A percentile compares a stretch with the other conserved stretches of the same genome.
phyloP scores from a whole-genome alignment of 2,329 filamentous ascomycete genomes.

The Colletotrichum endophyticum region DNA sequence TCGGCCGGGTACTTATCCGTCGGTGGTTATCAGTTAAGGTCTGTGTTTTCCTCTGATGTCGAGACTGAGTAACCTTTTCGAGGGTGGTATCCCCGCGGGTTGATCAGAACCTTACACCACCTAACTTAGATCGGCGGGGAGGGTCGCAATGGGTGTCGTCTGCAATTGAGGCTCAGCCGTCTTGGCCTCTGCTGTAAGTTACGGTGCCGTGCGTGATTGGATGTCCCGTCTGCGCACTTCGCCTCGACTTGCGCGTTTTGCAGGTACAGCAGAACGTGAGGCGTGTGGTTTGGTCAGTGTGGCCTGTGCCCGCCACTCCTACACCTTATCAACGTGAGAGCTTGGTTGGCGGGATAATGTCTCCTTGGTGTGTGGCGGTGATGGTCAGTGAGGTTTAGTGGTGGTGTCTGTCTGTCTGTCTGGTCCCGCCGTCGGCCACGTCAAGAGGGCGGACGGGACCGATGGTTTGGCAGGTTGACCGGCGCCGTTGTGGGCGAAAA shows the following conservation, averaged over 20 bases:
- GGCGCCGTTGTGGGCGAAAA: not conserved
- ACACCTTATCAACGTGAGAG: not conserved
- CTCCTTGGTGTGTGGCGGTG: not conserved
- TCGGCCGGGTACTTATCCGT: not conserved
- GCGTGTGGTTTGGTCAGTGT: not conserved
- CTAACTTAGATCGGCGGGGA: not conserved
- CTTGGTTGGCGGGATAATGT: not conserved
- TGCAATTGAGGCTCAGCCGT: constrained; percentile 9
- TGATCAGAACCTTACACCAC: not conserved
- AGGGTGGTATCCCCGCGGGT: not conserved
- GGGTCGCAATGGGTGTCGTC: constrained; percentile 3
- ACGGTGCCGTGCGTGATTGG: not conserved
- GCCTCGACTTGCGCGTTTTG: not conserved
- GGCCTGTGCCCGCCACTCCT: not conserved
- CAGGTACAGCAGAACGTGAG: not conserved
- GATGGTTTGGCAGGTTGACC: not conserved
- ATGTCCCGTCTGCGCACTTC: not conserved
- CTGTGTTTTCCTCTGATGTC: not conserved
- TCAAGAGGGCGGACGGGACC: not conserved
- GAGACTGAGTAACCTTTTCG: not conserved
- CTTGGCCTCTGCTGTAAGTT: not conserved
- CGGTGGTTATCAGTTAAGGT: no score
- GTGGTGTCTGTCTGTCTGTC: not conserved
- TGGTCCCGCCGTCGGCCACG: not conserved
- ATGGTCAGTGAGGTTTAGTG: not conserved